Evolutionary conservation across 495 filamentous ascomycete genomes (phyloP).

Genomic region (Opeltia flavorubescens): DNA sequence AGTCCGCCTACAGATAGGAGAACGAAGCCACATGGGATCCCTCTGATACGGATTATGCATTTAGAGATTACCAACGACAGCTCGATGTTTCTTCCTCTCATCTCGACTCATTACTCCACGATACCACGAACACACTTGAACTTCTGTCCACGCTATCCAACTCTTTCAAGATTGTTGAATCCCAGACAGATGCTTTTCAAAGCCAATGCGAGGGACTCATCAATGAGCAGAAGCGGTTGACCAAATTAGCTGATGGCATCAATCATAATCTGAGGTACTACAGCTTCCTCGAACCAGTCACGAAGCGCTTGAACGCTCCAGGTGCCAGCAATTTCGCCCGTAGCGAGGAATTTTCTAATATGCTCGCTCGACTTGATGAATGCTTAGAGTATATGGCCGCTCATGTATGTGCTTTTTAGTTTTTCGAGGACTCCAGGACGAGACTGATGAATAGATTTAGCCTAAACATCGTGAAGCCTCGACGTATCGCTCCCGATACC

Average conservation of each 20-base stretch:
- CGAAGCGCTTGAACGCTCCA: constrained; percentile 78
- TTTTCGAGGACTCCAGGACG: constrained; percentile 10
- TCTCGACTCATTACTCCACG: constrained; percentile 62
- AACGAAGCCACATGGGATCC: not conserved
- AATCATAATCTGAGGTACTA: constrained; percentile 82
- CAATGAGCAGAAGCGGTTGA: constrained; percentile 60
- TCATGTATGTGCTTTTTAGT: constrained; percentile 42
- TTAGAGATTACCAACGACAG: constrained; percentile 63
- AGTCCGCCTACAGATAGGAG: constrained; percentile 11
- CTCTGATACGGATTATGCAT: not conserved
- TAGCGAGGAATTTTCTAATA: constrained; percentile 67
- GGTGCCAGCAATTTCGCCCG: constrained; percentile 73
- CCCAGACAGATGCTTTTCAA: constrained; percentile 81
- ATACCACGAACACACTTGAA: constrained; percentile 57
- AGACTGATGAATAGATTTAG: constrained; percentile 22
- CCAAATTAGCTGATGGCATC: constrained; percentile 64
- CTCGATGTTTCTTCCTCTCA: constrained; percentile 65
- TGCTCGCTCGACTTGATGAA: constrained; percentile 69
- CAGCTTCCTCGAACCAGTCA: constrained; percentile 79
- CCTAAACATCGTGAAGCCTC: constrained; percentile 72
- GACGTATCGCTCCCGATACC: constrained; percentile 60
- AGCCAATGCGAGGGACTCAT: constrained; percentile 80
- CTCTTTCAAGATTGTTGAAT: constrained; percentile 74
- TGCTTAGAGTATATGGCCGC: constrained; percentile 82
- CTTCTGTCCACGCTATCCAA: constrained; percentile 61